Evolutionary conservation across 495 filamentous ascomycete species (phyloP).

Genomic region (Symbiotaphrina buchneri): DNA sequence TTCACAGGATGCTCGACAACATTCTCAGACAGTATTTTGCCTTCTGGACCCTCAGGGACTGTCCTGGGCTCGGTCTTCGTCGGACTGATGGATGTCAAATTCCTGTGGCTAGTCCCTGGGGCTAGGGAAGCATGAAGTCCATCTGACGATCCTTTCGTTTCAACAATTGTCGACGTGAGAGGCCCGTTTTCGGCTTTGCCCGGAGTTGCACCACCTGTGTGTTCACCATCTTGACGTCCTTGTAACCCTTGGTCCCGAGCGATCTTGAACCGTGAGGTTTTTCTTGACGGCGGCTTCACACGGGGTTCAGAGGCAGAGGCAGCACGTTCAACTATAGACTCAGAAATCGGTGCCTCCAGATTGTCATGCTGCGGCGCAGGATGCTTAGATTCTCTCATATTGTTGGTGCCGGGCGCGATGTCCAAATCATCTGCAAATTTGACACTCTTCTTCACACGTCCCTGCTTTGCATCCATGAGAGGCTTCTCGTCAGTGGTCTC

Average conservation of each 20-base stretch:
- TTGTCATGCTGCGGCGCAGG: neutral
- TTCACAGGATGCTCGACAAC: slow-evolving; percentile 4
- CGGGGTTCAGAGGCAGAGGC: slow-evolving; percentile 7
- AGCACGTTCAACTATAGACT: slow-evolving; percentile 1
- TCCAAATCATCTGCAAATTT: slow-evolving; percentile 56
- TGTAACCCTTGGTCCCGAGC: neutral
- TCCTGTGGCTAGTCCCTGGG: too few relatives aligned
- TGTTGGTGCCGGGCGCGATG: slow-evolving; percentile 17
- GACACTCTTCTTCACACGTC: slow-evolving; percentile 45
- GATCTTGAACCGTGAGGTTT: slow-evolving; percentile 3
- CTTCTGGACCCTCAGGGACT: slow-evolving; percentile 3
- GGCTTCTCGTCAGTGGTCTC: slow-evolving; percentile 9
- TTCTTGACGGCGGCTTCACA: slow-evolving; percentile 5
- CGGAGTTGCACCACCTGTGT: neutral
- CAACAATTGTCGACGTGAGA: neutral
- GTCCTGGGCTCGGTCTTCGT: neutral
- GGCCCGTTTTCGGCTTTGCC: neutral
- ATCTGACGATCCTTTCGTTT: slow-evolving; percentile 1
- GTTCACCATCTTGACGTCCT: neutral
- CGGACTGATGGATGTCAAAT: neutral
- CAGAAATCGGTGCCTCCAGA: neutral
- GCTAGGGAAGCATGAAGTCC: too few relatives aligned
- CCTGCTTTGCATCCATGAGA: too few relatives aligned
- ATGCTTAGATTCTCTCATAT: neutral
- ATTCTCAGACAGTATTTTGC: slow-evolving; percentile 2